Evolutionary conservation across 1,284 basidiomycete species (phyloP).

Genomic region (Cryptococcus neoformans): DNA sequence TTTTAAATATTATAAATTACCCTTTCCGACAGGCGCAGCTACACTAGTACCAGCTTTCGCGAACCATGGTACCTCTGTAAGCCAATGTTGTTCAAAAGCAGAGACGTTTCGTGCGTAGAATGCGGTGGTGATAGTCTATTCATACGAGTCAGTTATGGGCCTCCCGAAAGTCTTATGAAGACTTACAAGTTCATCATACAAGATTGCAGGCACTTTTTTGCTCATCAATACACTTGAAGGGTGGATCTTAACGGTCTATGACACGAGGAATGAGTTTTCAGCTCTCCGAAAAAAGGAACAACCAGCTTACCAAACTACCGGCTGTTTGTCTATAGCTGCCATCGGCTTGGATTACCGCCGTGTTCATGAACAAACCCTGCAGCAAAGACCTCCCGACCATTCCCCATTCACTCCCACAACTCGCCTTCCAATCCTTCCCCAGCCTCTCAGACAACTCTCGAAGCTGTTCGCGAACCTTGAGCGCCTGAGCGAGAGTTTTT

Average conservation of each 20-base stretch:
- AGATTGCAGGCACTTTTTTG: slow-evolving; percentile 75
- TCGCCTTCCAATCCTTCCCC: slow-evolving; percentile 60
- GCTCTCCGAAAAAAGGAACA: background rate
- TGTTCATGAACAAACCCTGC: slow-evolving; percentile 73
- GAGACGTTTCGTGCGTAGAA: slow-evolving; percentile 87
- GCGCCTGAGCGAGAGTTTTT: slow-evolving; percentile 76
- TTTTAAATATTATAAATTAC: slow-evolving; percentile 1
- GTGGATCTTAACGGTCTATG: slow-evolving; percentile 78
- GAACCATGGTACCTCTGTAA: slow-evolving; percentile 51
- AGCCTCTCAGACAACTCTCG: slow-evolving; percentile 61
- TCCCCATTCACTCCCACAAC: slow-evolving; percentile 61
- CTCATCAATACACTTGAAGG: slow-evolving; percentile 75
- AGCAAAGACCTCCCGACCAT: slow-evolving; percentile 65
- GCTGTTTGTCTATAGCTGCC: slow-evolving; percentile 77
- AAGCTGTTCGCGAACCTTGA: slow-evolving; percentile 78
- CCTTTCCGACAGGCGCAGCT: slow-evolving; percentile 5
- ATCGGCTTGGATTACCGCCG: slow-evolving; percentile 77
- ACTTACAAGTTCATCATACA: slow-evolving; percentile 86
- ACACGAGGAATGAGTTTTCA: background rate
- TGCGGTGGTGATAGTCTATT: slow-evolving; percentile 73
- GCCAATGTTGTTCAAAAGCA: slow-evolving; percentile 62
- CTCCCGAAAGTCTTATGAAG: too few relatives aligned
- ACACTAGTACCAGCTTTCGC: slow-evolving; percentile 20
- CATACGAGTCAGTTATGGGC: background rate
- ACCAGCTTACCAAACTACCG: slow-evolving; percentile 66